Evolutionary conservation across 2,329 filamentous ascomycete species (phyloP).

Genomic region (Myriosclerotinia duriaeana): DNA sequence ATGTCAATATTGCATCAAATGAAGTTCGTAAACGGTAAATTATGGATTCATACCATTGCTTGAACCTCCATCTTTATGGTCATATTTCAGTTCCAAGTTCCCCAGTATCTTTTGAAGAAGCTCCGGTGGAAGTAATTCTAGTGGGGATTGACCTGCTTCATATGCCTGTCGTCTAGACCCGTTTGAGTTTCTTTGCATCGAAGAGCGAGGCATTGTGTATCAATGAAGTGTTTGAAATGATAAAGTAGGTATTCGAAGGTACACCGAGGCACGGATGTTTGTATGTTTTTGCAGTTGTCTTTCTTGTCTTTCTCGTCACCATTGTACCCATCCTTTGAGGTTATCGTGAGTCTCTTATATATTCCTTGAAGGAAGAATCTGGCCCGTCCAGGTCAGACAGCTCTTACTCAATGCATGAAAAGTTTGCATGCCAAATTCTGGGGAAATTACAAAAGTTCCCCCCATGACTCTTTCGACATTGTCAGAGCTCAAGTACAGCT

Average conservation of each 20-base stretch:
- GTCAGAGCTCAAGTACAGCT: slow-evolving; percentile 22
- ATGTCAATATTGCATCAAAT: background rate
- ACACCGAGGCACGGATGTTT: background rate
- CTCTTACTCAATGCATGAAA: slow-evolving; percentile 15
- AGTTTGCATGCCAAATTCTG: slow-evolving; percentile 13
- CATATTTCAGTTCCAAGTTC: slow-evolving; percentile 7
- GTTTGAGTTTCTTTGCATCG: background rate
- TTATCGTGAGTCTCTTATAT: slow-evolving; percentile 19
- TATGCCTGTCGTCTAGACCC: background rate
- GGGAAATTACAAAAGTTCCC: slow-evolving; percentile 16
- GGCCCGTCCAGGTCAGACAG: background rate
- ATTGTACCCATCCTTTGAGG: background rate
- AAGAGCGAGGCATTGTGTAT: slow-evolving; percentile 3
- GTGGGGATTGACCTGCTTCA: slow-evolving; percentile 44
- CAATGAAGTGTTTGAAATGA: background rate
- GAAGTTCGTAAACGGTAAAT: background rate
- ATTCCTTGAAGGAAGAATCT: background rate
- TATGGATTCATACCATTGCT: slow-evolving; percentile 6
- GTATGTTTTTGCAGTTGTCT: background rate
- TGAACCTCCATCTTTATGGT: slow-evolving; percentile 7
- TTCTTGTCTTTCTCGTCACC: slow-evolving; percentile 2
- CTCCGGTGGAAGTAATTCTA: slow-evolving; percentile 68
- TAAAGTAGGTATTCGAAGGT: background rate
- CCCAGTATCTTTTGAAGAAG: slow-evolving; percentile 58
- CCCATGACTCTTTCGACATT: slow-evolving; percentile 18